These are phyloP conservation scores for Camelina hispida DNA, from an alignment of 345 rosid genomes.

Conservation along the genomic window DNA sequence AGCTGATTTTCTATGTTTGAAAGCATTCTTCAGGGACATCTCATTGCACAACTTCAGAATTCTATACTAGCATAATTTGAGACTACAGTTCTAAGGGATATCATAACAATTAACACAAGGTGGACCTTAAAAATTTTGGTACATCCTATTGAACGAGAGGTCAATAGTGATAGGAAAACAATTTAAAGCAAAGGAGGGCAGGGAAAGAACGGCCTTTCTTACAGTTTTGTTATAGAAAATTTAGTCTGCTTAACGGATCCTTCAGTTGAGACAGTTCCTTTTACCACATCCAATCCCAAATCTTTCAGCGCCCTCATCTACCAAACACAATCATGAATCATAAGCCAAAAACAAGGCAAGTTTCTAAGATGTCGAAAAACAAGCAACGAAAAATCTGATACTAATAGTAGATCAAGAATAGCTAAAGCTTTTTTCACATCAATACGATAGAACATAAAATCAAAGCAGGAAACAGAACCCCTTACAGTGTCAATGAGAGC, in stretches of 20 bases:
- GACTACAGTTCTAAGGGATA: not conserved
- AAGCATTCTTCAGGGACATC: not conserved
- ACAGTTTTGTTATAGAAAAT: slow-evolving; percentile 75
- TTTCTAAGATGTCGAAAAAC: too few species aligned
- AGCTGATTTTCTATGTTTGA: not conserved
- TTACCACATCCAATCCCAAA: slow-evolving; percentile 84
- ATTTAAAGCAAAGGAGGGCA: slow-evolving; percentile 21
- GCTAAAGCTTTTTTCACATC: not conserved
- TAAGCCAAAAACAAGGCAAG: slow-evolving; percentile 21
- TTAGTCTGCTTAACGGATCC: slow-evolving; percentile 81
- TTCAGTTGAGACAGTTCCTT: slow-evolving; percentile 81
- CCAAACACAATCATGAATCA: slow-evolving; percentile 20
- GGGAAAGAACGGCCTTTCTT: slow-evolving; percentile 45
- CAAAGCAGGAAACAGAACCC: slow-evolving; percentile 11
- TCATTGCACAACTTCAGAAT: not conserved
- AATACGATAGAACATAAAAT: not conserved
- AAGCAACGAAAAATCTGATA: too few species aligned
- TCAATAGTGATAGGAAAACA: slow-evolving; percentile 7
- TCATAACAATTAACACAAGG: slow-evolving; percentile 11
- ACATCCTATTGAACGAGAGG: slow-evolving; percentile 1
- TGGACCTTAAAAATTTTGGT: slow-evolving; percentile 14
- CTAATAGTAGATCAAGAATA: not conserved
- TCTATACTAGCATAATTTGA: not conserved
- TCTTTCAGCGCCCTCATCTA: slow-evolving; percentile 91
- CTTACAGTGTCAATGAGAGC: slow-evolving; percentile 91